Base-by-base conservation (phyloP, 345 rosid genomes). In the Citrus australasica region DNA sequence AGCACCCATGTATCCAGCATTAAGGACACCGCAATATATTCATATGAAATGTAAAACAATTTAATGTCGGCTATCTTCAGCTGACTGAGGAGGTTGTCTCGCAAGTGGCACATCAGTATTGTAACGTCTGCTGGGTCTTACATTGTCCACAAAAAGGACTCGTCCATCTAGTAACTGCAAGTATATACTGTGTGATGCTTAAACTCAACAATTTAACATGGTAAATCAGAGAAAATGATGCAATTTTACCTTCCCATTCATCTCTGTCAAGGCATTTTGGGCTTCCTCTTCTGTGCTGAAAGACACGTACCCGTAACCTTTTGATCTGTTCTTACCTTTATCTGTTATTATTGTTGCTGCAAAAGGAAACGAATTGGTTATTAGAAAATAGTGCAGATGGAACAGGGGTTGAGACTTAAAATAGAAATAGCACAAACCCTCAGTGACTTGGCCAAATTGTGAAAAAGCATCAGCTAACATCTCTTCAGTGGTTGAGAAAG, bases 121-220 rank as follows among this genome's bases (percentile, higher is more conserved):
- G 17, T 25, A 48, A n/a, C 1, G 63, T 46, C 71, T 24, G 17
- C 7, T 9, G 0, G 76, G 74, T 77, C 77, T 68, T 3, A 62
- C 77, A 25, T 48, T 69, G 74, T 91, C 91, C 4, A 91, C 88
- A 40, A 81, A 87, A 60, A 91, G 51, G 2, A 82, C 86, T 46
- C 92, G 88, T 42, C 97, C 94, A 27, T 90, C 88, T 38, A 90
- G 82, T 80, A 87, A 33, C 97, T 92, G 89, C 83, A 78, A 84
- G 81, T 33, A 68, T 73, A 33, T 77, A 27, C 59, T 53, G 9
- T 53, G 9, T 24, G 17, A 16, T 67, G 53, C 32, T 25, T 70
- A 66, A 58, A 19, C 25, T 32, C 69, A 66, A 67, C 42, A 32
- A 64, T 27, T 56, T 27, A 24, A 37, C 42, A 38, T 73, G 35